phyloP scores from a whole-genome alignment of 768 basidiomycete genomes.

The Cantharellus anzutake region DNA sequence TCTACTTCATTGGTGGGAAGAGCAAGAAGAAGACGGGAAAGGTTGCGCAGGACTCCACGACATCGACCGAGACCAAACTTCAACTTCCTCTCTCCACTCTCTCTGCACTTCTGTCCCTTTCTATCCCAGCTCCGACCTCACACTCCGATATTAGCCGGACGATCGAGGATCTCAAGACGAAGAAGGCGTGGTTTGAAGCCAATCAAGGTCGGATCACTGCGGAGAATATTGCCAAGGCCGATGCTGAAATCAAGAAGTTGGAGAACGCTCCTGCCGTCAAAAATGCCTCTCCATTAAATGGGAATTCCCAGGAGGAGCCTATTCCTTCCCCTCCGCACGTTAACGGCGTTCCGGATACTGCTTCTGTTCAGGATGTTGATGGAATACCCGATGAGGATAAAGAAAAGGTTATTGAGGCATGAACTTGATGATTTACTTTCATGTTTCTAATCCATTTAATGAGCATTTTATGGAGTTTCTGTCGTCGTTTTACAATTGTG shows the following conservation, averaged over 20 bases:
- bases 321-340: not conserved
- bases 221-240: slow-evolving; percentile 65
- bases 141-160: slow-evolving; percentile 60
- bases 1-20: slow-evolving; percentile 51
- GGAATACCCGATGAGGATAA: not conserved
- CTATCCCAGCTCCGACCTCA: slow-evolving; percentile 77
- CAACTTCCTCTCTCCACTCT: slow-evolving; percentile 76
- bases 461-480: too few relatives aligned
- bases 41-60: slow-evolving; percentile 7
- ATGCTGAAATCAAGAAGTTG: slow-evolving; percentile 37
- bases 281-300: not conserved
- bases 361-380: not conserved
- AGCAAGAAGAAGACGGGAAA: slow-evolving; percentile 34
- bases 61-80: slow-evolving; percentile 20
- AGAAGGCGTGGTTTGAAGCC: slow-evolving; percentile 88
- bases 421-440: too few relatives aligned
- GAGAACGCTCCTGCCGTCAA: too few relatives aligned
- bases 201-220: slow-evolving; percentile 70
- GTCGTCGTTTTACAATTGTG: too few relatives aligned
- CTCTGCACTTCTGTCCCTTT: slow-evolving; percentile 66
- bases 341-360: not conserved
- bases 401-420: not conserved
- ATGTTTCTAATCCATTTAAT: too few relatives aligned
- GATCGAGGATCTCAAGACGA: slow-evolving; percentile 77
- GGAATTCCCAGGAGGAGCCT: not conserved